These are phyloP conservation scores for Lactarius indigo DNA, from an alignment of 768 basidiomycete genomes.

Conservation along the genomic window DNA sequence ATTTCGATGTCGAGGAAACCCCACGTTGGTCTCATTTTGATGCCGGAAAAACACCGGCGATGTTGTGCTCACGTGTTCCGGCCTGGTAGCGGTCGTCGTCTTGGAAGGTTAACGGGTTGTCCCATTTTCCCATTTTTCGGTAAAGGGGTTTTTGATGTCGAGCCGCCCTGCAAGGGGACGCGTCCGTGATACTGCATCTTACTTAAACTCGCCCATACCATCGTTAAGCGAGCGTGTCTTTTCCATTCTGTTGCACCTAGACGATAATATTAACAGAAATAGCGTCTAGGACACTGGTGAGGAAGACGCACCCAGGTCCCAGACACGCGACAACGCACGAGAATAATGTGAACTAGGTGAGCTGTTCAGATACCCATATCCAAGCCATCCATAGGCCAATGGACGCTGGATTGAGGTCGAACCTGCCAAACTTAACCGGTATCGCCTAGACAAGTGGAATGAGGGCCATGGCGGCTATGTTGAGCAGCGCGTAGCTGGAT, in stretches of 20 bases:
- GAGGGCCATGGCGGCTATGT: slow-evolving; percentile 8
- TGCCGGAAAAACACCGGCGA: too few relatives aligned
- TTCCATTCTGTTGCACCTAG: not conserved
- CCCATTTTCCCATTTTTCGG: too few relatives aligned
- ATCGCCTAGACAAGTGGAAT: slow-evolving; percentile 45
- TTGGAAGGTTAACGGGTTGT: not conserved
- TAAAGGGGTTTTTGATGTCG: not conserved
- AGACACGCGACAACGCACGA: slow-evolving; percentile 30
- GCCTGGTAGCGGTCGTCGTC: too few relatives aligned
- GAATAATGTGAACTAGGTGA: slow-evolving; percentile 36
- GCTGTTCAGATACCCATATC: slow-evolving; percentile 38
- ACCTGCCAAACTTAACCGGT: slow-evolving; percentile 41
- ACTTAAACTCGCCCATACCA: not conserved
- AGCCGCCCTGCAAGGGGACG: not conserved
- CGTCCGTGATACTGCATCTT: not conserved
- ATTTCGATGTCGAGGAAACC: too few relatives aligned
- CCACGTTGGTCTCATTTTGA: too few relatives aligned
- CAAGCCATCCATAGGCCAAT: slow-evolving; percentile 38
- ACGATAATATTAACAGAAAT: not conserved
- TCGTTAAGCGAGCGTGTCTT: not conserved
- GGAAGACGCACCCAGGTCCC: slow-evolving; percentile 37
- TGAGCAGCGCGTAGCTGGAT: slow-evolving; percentile 15
- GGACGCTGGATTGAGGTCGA: slow-evolving; percentile 35
- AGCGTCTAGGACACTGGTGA: not conserved
- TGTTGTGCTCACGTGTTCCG: too few relatives aligned